phyloP scores from a whole-genome alignment of 495 filamentous ascomycete species.

The Penicillium manginii region DNA sequence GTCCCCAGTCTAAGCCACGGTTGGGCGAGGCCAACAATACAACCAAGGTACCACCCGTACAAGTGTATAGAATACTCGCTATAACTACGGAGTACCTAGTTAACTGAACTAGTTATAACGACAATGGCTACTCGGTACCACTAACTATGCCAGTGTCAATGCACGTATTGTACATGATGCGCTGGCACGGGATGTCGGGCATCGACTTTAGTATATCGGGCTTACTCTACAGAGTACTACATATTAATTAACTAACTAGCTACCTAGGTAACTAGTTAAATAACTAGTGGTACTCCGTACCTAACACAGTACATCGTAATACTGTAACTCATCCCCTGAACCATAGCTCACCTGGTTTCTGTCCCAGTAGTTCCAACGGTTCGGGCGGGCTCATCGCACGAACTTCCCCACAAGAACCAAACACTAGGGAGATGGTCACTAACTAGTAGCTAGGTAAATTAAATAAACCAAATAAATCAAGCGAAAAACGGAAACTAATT shows the following conservation, averaged over 20 bases:
- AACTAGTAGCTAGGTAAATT: too few species aligned
- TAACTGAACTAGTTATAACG: too few species aligned
- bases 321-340: not conserved
- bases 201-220: conserved; percentile 5
- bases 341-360: not conserved
- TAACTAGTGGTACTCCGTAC: too few species aligned
- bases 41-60: not conserved
- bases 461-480: conserved; percentile 1
- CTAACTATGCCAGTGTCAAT: too few species aligned
- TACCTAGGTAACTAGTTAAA: too few species aligned
- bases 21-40: conserved; percentile 15
- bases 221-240: too few species aligned
- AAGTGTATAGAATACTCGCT: too few species aligned
- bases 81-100: too few species aligned
- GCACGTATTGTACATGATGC: conserved; percentile 15
- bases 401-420: conserved; percentile 6
- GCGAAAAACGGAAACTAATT: not conserved
- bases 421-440: not conserved
- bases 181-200: conserved; percentile 24
- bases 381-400: conserved; percentile 2
- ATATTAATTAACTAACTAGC: too few species aligned
- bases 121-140: conserved; percentile 2
- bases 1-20: conserved; percentile 22
- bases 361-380: conserved; percentile 27
- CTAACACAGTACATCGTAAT: not conserved